phyloP scores from a whole-genome alignment of 208 protist species.

The Balamuthia mandrillaris region DNA sequence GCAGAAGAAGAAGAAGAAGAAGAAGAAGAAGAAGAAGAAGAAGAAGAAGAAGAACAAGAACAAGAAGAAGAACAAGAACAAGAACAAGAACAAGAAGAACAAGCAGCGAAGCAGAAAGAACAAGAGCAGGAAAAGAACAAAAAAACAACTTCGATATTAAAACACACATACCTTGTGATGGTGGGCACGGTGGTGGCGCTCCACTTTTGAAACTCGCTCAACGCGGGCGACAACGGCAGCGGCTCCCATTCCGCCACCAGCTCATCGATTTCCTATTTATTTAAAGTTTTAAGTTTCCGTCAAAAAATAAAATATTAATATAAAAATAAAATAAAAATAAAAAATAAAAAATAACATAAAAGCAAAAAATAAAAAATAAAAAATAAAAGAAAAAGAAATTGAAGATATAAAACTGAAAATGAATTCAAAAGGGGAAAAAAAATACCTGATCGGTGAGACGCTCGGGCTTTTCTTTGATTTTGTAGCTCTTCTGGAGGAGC shows the following conservation, averaged over 20 bases:
- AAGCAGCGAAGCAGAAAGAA: no score
- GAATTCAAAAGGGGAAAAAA: no score
- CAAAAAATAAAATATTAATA: not conserved
- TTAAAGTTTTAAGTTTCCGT: not conserved
- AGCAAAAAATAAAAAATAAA: no score
- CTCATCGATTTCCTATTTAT: slow-evolving; percentile 18
- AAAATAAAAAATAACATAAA: no score
- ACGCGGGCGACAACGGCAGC: not conserved
- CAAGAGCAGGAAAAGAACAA: no score
- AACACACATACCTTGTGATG: slow-evolving; percentile 47
- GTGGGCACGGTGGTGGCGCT: slow-evolving; percentile 51
- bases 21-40: no score
- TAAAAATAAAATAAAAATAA: not conserved
- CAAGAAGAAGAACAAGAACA: not conserved
- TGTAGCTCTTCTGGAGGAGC: slow-evolving; percentile 34
- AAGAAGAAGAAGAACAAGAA: no score
- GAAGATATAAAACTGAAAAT: no score
- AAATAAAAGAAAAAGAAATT: no score
- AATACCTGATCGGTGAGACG: slow-evolving; percentile 8
- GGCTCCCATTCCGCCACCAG: not conserved
- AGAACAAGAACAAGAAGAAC: not conserved
- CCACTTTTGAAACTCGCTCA: not conserved
- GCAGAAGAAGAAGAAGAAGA: no score
- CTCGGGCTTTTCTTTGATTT: not conserved
- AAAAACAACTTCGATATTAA: not conserved